These are phyloP conservation scores for Entonaema liquescens DNA, from an alignment of 495 filamentous ascomycete species.

Conservation along the genomic window DNA sequence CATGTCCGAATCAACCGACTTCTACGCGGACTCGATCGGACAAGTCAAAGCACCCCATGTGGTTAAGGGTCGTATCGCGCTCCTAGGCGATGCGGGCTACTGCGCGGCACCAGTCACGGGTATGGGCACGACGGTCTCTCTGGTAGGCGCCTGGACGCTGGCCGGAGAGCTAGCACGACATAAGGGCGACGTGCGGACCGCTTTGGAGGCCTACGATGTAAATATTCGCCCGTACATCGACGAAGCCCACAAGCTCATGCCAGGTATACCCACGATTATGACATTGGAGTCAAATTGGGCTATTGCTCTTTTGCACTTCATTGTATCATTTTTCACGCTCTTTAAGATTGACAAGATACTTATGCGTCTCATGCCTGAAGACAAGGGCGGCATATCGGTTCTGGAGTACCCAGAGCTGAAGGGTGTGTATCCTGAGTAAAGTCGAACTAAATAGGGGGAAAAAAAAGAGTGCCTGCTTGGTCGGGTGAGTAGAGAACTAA, in stretches of 20 bases:
- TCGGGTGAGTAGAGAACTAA: too few species aligned
- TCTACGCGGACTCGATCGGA: constrained; percentile 50
- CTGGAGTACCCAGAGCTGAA: constrained; percentile 53
- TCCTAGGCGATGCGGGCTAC: constrained; percentile 63
- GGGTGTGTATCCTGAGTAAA: background rate
- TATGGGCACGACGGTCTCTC: constrained; percentile 57
- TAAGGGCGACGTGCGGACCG: constrained; percentile 37
- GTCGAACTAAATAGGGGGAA: background rate
- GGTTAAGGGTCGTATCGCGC: constrained; percentile 52
- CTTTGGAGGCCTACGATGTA: constrained; percentile 54
- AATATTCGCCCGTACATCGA: constrained; percentile 53
- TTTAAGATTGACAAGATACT: constrained; percentile 47
- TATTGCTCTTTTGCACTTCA: constrained; percentile 40
- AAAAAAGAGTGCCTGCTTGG: background rate
- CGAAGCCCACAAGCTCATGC: constrained; percentile 48
- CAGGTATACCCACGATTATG: constrained; percentile 34
- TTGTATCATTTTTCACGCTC: constrained; percentile 46
- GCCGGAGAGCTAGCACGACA: constrained; percentile 60
- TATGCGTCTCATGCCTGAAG: constrained; percentile 39
- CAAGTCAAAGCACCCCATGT: constrained; percentile 54
- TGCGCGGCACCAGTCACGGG: constrained; percentile 57
- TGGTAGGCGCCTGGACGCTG: constrained; percentile 60
- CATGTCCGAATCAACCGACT: constrained; percentile 36
- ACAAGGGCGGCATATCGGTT: constrained; percentile 49
- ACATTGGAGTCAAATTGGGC: constrained; percentile 42